Evolutionary conservation across 257 asterid genomes (phyloP).

Genomic region (Solanum corneliomulleri): DNA sequence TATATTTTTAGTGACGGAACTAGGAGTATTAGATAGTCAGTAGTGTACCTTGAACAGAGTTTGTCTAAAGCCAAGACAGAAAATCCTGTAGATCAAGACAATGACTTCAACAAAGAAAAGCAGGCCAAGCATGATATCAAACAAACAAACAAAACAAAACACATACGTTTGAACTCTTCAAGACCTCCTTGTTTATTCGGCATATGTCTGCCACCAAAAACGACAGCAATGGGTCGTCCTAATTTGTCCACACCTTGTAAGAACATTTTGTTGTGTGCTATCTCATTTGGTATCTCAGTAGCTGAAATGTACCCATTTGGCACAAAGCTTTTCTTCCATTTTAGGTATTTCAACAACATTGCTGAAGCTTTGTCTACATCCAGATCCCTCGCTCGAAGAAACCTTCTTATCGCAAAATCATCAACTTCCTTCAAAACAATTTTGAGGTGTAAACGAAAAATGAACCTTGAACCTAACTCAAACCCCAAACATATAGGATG

Average conservation of each 20-base stretch:
- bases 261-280: conserved; percentile 56
- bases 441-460: background rate
- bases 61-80: conserved; percentile 52
- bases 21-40: background rate
- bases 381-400: conserved; percentile 62
- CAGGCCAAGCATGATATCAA: background rate
- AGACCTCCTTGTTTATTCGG: conserved; percentile 34
- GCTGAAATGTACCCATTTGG: conserved; percentile 43
- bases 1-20: background rate
- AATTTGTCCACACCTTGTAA: conserved; percentile 62
- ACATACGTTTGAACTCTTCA: conserved; percentile 66
- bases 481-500: background rate
- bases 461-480: background rate
- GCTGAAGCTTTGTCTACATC: conserved; percentile 44
- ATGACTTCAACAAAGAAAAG: background rate
- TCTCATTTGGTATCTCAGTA: conserved; percentile 36
- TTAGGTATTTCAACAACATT: conserved; percentile 38
- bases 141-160: background rate
- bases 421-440: conserved; percentile 36
- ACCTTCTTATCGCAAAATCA: conserved; percentile 49
- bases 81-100: conserved; percentile 38
- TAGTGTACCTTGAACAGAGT: conserved; percentile 49
- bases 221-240: conserved; percentile 60
- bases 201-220: conserved; percentile 46
- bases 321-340: conserved; percentile 48